Evolutionary conservation across 2,329 filamentous ascomycete genomes (phyloP).

Genomic region (Trichoderma arundinaceum): DNA sequence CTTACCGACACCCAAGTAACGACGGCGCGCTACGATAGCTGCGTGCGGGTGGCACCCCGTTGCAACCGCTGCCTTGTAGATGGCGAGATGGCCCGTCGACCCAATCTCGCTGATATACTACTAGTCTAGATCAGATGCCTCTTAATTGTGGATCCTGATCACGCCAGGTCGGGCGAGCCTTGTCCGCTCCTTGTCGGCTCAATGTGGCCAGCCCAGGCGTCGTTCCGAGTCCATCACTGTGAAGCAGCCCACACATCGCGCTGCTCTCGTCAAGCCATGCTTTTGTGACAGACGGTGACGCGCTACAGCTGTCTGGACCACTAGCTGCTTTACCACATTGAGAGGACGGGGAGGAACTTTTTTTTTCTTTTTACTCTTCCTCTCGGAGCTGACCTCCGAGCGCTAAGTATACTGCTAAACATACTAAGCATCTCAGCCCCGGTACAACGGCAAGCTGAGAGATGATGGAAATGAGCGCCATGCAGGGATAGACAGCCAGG

Average conservation of each 20-base stretch:
- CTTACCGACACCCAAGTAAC: slow-evolving; percentile 12
- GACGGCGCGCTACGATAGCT: slow-evolving; percentile 29
- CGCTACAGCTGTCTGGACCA: background rate
- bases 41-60: slow-evolving; percentile 30
- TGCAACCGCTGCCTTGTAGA: slow-evolving; percentile 26
- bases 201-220: slow-evolving; percentile 7
- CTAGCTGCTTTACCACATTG: slow-evolving; percentile 3
- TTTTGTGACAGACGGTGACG: slow-evolving; percentile 10
- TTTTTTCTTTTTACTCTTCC: background rate
- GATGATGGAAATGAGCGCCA: slow-evolving; percentile 6
- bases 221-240: slow-evolving; percentile 11
- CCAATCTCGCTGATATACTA: slow-evolving; percentile 35
- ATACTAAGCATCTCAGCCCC: background rate
- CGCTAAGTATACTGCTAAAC: background rate
- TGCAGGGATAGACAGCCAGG: background rate
- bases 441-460: background rate
- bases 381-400: background rate
- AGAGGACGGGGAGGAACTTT: background rate
- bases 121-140: slow-evolving; percentile 34
- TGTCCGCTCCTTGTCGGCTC: slow-evolving; percentile 18
- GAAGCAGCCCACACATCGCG: background rate
- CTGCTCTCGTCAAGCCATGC: background rate
- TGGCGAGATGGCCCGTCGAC: slow-evolving; percentile 33
- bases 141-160: slow-evolving; percentile 34
- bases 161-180: slow-evolving; percentile 33